phyloP scores from a whole-genome alignment of 805 yeast genomes.

The Saccharomycopsis olivae region DNA sequence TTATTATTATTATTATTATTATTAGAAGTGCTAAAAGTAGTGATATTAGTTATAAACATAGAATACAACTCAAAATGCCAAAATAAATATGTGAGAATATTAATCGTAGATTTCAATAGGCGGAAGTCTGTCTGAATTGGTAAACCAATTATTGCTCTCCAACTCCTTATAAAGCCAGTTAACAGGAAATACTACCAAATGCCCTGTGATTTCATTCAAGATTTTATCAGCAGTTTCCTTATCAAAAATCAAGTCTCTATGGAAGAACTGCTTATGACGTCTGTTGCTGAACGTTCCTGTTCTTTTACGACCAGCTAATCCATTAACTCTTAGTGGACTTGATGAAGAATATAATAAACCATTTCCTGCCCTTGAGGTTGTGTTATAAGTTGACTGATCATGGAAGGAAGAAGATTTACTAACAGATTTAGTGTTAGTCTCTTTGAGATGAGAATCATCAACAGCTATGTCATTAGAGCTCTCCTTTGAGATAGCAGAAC shows the following conservation, averaged over 20 bases:
- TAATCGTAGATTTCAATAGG: constrained; percentile 89
- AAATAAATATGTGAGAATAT: neutral
- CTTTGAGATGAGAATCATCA: neutral
- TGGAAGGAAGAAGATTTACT: constrained; percentile 10
- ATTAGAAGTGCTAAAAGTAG: no score
- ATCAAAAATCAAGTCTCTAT: constrained; percentile 47
- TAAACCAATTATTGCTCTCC: constrained; percentile 91
- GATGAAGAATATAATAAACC: neutral
- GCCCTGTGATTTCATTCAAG: constrained; percentile 67
- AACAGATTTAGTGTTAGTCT: neutral
- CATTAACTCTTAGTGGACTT: constrained; percentile 1
- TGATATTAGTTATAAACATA: neutral
- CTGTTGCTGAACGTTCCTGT: constrained; percentile 20
- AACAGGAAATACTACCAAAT: constrained; percentile 82
- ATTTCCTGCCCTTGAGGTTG: neutral
- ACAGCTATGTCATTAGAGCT: neutral
- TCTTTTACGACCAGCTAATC: constrained; percentile 15
- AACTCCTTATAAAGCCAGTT: constrained; percentile 85
- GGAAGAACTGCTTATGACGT: constrained; percentile 3
- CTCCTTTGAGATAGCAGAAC: neutral
- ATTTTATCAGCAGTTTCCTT: constrained; percentile 68
- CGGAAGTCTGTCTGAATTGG: constrained; percentile 84
- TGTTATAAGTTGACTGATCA: constrained; percentile 3
- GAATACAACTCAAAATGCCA: neutral
- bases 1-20: no score